phyloP scores from a whole-genome alignment of 495 filamentous ascomycete species.

The Aspergillus incahuasiensis region DNA sequence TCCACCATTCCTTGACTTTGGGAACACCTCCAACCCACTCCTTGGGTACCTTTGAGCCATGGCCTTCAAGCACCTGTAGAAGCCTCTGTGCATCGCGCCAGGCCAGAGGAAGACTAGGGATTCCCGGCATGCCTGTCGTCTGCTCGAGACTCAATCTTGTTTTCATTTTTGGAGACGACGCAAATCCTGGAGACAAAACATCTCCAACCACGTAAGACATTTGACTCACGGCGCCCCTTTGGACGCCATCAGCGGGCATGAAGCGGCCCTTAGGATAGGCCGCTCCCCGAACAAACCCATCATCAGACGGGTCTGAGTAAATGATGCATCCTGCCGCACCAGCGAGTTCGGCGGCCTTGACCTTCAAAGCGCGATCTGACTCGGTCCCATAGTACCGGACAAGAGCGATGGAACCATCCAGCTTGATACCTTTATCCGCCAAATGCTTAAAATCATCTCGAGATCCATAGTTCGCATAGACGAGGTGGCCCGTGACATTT shows the following conservation, averaged over 20 bases:
- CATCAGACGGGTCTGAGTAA: conserved; percentile 82
- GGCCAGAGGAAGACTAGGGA: conserved; percentile 82
- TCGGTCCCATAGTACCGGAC: conserved; percentile 77
- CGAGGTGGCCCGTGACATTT: conserved; percentile 83
- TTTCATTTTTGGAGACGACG: conserved; percentile 64
- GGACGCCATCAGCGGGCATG: conserved; percentile 76
- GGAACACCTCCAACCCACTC: conserved; percentile 74
- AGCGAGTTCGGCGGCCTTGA: conserved; percentile 81
- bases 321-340: conserved; percentile 86
- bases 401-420: conserved; percentile 77
- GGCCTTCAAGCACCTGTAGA: conserved; percentile 69
- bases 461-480: conserved; percentile 92
- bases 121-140: conserved; percentile 67
- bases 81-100: conserved; percentile 85
- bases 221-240: conserved; percentile 76
- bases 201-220: conserved; percentile 81
- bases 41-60: conserved; percentile 65
- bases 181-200: conserved; percentile 81
- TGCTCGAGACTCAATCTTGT: conserved; percentile 61
- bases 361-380: conserved; percentile 67
- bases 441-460: conserved; percentile 74
- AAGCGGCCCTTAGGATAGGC: conserved; percentile 69
- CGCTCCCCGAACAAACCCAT: conserved; percentile 66
- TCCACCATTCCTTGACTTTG: conserved; percentile 72
- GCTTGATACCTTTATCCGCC: conserved; percentile 61